Evolutionary conservation across 192 early-diverging fungal species (phyloP), one percentile per base, ranked within the genome.

Genomic region (Coemansia sp.): DNA sequence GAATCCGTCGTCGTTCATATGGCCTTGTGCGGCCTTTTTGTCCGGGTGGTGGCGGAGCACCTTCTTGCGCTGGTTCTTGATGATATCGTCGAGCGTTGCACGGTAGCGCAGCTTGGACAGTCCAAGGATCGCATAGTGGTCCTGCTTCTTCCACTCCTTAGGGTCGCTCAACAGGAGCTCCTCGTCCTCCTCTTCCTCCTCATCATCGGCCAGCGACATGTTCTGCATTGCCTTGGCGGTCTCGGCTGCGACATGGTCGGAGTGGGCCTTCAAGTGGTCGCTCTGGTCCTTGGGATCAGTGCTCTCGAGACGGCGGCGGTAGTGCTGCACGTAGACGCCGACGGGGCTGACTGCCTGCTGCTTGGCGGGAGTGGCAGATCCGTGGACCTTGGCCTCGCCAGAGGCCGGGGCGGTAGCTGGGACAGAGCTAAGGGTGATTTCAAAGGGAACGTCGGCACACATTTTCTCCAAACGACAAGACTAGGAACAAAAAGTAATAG

Each of bases 11-110:
- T 95, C 93, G 82, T 91, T 91, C 33, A 81, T 73, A 49, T 84
- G 77, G 33, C 87, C 89, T 67, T 87, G 85, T 20, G 84, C 74
- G 20, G 92, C 92, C 86, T 96, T 96, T 91, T 99, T 99, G 84
- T 99, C 97, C 39, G 97, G 97, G 74, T 99, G 97, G 86, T 98
- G 95, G 51, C 92, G 91, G 57, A 99, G 88, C 35, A 97, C 97
- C 88, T 96, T 98, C 59, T 86, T 83, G 71, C 94, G 90, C 81
- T 95, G 78, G 64, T 34, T 90, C 61, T 86, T 86, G 86, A 95
- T 93, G 75, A 99, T 93, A 68, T 99, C 92, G 37, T 96, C 96
- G 48, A 95, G 90, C 15, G 87, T 94, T 55, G 95, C 97, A 45
- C 80, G 84, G 81, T 88, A 96, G 49, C 97, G 86, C 68, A 92